These are phyloP conservation scores for Phytopythium kandeliae DNA, from an alignment of 352 stramenopile species.

Conservation along the genomic window DNA sequence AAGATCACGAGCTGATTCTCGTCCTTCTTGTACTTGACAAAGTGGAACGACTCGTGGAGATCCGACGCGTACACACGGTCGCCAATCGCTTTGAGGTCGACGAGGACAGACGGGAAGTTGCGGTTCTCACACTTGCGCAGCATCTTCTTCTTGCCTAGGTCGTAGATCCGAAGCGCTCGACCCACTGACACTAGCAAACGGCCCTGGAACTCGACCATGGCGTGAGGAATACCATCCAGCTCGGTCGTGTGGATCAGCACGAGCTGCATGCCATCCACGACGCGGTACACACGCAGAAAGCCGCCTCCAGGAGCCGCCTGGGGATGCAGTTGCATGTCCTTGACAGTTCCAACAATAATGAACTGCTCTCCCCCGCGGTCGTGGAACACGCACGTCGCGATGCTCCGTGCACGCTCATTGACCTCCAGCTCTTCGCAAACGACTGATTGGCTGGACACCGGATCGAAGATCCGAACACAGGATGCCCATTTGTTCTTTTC, in stretches of 20 bases:
- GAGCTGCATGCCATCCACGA: constrained; percentile 90
- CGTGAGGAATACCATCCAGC: constrained; percentile 95
- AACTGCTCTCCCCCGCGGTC: constrained; percentile 96
- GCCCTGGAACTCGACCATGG: constrained; percentile 97
- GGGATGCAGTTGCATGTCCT: constrained; percentile 94
- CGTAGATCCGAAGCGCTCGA: constrained; percentile 95
- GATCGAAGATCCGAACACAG: constrained; percentile 97
- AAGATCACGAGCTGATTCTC: constrained; percentile 97
- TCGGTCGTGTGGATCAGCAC: constrained; percentile 96
- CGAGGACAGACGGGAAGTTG: constrained; percentile 91
- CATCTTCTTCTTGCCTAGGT: constrained; percentile 98
- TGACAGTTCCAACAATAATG: constrained; percentile 95
- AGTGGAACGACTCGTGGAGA: constrained; percentile 95
- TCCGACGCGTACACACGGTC: constrained; percentile 96
- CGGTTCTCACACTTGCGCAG: constrained; percentile 98
- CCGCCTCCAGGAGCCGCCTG: constrained; percentile 54
- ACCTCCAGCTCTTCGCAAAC: constrained; percentile 91
- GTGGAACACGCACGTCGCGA: constrained; percentile 93
- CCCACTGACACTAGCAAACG: constrained; percentile 97
- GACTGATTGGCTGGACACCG: constrained; percentile 82
- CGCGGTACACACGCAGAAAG: constrained; percentile 91
- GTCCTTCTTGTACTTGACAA: constrained; percentile 96
- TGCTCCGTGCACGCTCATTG: constrained; percentile 93
- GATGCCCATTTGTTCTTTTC: constrained; percentile 93
- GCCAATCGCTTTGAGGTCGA: constrained; percentile 91